Base-by-base conservation (phyloP, 352 stramenopile species). In the Bremia lactucae region DNA sequence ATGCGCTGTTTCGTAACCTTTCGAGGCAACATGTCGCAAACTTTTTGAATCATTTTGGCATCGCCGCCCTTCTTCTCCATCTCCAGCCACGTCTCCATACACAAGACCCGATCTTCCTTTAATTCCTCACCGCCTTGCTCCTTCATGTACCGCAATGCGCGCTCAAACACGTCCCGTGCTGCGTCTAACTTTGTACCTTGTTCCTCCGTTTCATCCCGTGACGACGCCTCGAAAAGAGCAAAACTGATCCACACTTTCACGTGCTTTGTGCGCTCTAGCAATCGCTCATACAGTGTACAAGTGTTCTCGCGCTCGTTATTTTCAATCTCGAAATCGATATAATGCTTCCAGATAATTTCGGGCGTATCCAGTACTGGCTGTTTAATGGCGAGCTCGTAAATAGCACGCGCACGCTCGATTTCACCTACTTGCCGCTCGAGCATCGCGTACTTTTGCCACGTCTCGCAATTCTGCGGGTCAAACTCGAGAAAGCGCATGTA, bases 241-340 rank as follows among this genome's bases (percentile, higher is more conserved):
- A 89, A 96, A 46, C 67, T 84, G 34, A 96, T 83, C 77, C 86
- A 97, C 13, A 97, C 95, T 52, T 99, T 99, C 4, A 98, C 95
- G 66, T 99, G 95, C 36, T 94, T 87, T 8, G 94, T 98, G 20
- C 91, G 81, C 62, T 99, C 92, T 5, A 99, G 62, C 23, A 99
- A 63, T 4, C 96, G 76, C 62, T 98, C 82, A 59, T 97, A 99
- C 14, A 99, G 57, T 36, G 70, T 54, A 21, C 93, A 79, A 31
- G 87, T 97, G 42, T 93, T 85, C 18, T 94, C 83, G 1, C 56
- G 46, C 35, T 93, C 74, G 6, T 70, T 62, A 15, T 84, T 76
- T 41, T 87, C 63, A 19, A 98, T 96, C 75, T 99, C 96, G 67
- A 98, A 98, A 65, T 99, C 96, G 50, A 99, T 98, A 61, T 97